Conservation (phyloP, 108 stramenopile species). For the Fistulifera solaris region DNA sequence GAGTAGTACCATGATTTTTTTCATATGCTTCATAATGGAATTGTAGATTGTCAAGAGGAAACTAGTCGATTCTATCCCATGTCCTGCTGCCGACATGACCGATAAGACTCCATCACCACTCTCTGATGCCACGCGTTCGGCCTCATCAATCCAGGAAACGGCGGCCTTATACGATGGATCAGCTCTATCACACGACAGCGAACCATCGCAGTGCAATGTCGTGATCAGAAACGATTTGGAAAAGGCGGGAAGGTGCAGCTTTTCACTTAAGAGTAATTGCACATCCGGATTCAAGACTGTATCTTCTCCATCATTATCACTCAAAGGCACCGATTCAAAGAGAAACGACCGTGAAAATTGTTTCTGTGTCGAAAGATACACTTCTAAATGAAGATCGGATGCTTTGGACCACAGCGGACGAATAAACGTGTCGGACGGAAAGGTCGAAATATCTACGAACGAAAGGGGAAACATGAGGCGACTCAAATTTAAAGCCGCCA, state of each 20-base stretch:
- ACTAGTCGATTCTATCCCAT: slow-evolving; percentile 79
- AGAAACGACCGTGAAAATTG: slow-evolving; percentile 46
- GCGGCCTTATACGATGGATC: slow-evolving; percentile 41
- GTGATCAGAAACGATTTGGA: slow-evolving; percentile 48
- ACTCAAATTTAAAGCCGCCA: slow-evolving; percentile 38
- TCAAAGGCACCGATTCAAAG: slow-evolving; percentile 28
- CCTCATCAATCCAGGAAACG: slow-evolving; percentile 51
- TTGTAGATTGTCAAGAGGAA: slow-evolving; percentile 55
- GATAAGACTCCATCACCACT: slow-evolving; percentile 56
- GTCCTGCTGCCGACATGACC: slow-evolving; percentile 67
- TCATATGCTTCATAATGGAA: slow-evolving; percentile 17
- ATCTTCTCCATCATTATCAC: slow-evolving; percentile 12
- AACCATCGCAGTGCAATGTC: slow-evolving; percentile 24
- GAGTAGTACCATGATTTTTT: not conserved
- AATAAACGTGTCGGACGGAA: slow-evolving; percentile 25
- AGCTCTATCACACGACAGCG: not conserved
- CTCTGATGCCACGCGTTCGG: slow-evolving; percentile 36
- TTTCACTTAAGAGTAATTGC: slow-evolving; percentile 41
- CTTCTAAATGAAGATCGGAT: slow-evolving; percentile 40
- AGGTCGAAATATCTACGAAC: slow-evolving; percentile 20
- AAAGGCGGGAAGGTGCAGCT: slow-evolving; percentile 25
- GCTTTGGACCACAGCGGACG: slow-evolving; percentile 19
- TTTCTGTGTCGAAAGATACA: slow-evolving; percentile 45
- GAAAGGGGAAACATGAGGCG: slow-evolving; percentile 44
- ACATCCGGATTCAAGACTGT: slow-evolving; percentile 13